Base-by-base conservation (phyloP, 2,329 filamentous ascomycete species). In the Verticillium albo-atrum region DNA sequence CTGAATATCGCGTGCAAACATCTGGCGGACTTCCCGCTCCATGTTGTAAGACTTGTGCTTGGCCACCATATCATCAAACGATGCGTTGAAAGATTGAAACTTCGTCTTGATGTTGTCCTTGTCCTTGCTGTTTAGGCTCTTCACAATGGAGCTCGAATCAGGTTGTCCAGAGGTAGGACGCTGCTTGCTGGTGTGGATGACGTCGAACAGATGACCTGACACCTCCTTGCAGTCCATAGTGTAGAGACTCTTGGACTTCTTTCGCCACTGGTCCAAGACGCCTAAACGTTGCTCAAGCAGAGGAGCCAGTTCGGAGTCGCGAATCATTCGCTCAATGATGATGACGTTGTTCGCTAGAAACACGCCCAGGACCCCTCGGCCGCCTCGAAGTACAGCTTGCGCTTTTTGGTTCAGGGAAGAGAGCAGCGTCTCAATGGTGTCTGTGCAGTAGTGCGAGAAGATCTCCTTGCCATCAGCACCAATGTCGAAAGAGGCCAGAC, bases 91-190 rank as follows among this genome's bases (percentile, higher is more conserved):
- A 50, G 87, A 86, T 67, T 90, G 87, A 74, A 97, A 99, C 75
- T 98, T 98, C 74, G 92, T 88, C 76, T 99, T 99, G 76, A 98
- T 96, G 60, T 88, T 89, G 71, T 99, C 95, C 74, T 94, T 96
- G 71, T 99, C 95, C 73, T 97, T 97, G 68, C 89, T 92, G 53
- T 85, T 87, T 3, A 98, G 79, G 1, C 85, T 85, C 74, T 96
- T 97, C 61, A 98, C 81, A 60, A 97, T 90, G 1, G 89, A 89
- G 17, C 88, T 87, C 2, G 91, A 95, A 73, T 97, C 93, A n/a
- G 84, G 85, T 27, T 86, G 86, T 9, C 88, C 86, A 2, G 90
- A 93, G 0, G 87, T 83, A 15, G 92, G 91, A 20, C 92, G 87
- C 26, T 80, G 77, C 42, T 91, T 88, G 70, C 88, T 95, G 1